Base-by-base conservation (phyloP, 176 grass and related monocot species). In the Zea luxurians region DNA sequence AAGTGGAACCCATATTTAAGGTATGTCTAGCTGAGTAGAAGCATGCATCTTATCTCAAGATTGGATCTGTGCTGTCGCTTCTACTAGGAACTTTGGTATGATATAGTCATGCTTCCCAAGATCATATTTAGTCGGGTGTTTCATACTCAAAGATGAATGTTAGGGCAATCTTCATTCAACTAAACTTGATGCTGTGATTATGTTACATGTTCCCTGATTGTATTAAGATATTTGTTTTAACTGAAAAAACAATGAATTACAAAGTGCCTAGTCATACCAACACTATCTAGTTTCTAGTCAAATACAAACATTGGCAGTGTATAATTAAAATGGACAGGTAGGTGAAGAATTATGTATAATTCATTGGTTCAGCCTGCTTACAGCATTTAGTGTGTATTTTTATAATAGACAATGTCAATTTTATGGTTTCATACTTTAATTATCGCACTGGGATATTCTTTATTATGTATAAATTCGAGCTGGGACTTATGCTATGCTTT, bases 1-100 rank as follows among this genome's bases (percentile, higher is more conserved):
- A 99, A 86, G 90, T 99, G 76, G 96, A 99, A 79, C 92, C 96
- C 47, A 96, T 99, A 81, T 99, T 99, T 83, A 99, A 99, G 92
- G 96, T 99, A 84, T 75, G 78, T 79, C 61, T 90, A 66, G 61
- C 44, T 85, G 68, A 63, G 66, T 73, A 53, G 41, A 73, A 73
- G 20, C 73, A 81, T 50, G 10, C 65, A n/a, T 75, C 70, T 89
- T 67, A 53, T 84, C 52, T 67, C 50, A 42, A 52, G 21, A 47
- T 82, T 41, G 17, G 47, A 47, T 42, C 48, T 67, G 8, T 58
- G 62, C 7, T 83, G 3, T 57, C 0, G 0, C 63, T 78, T 82
- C 27, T 85, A 41, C 34, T 55, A 65, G 16, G 49, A 15, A 27
- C 27, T 27, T 27, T 27, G 27, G 27, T 27, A 27, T 27, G 27